Percentiles rank a stretch among this genome's conserved stretches.
Conservation (phyloP, 345 rosid genomes). For the Citrus australasica region DNA sequence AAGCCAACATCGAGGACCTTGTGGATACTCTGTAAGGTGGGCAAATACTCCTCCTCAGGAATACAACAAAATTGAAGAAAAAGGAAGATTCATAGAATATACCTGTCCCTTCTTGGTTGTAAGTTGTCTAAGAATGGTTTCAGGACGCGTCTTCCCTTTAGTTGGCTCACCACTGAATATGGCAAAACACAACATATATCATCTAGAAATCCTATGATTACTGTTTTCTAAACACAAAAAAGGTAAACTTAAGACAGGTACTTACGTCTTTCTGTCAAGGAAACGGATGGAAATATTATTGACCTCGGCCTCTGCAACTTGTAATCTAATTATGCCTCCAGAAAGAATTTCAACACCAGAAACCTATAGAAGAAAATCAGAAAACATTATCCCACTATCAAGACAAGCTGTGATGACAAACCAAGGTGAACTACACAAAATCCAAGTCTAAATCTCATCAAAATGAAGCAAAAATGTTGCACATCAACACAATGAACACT, state of each 20-base stretch:
- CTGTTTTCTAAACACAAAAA: background rate
- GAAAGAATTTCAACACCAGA: slow-evolving; percentile 87
- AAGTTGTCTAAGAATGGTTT: slow-evolving; percentile 87
- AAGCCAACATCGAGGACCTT: background rate
- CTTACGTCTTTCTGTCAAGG: slow-evolving; percentile 94
- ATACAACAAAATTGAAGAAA: background rate
- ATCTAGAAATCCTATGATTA: slow-evolving; percentile 1
- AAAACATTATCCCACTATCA: background rate
- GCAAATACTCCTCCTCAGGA: background rate
- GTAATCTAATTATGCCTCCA: slow-evolving; percentile 85
- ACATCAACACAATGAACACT: slow-evolving; percentile 19
- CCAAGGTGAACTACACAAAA: background rate
- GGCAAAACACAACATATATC: slow-evolving; percentile 14
- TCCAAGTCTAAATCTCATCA: background rate
- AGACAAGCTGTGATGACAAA: background rate
- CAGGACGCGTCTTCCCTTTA: slow-evolving; percentile 79
- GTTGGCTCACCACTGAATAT: slow-evolving; percentile 86
- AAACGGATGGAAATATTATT: slow-evolving; percentile 81
- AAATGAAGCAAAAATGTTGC: background rate
- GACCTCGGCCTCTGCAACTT: slow-evolving; percentile 94
- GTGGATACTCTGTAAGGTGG: background rate
- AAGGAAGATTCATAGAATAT: background rate
- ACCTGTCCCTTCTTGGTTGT: slow-evolving; percentile 99
- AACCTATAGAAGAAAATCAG: slow-evolving; percentile 45
- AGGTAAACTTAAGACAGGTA: slow-evolving; percentile 21